Percentiles rank a stretch among this genome's conserved stretches.
Conservation (phyloP, 1,139 yeast genomes). For the Debaryomyces subglobosus region DNA sequence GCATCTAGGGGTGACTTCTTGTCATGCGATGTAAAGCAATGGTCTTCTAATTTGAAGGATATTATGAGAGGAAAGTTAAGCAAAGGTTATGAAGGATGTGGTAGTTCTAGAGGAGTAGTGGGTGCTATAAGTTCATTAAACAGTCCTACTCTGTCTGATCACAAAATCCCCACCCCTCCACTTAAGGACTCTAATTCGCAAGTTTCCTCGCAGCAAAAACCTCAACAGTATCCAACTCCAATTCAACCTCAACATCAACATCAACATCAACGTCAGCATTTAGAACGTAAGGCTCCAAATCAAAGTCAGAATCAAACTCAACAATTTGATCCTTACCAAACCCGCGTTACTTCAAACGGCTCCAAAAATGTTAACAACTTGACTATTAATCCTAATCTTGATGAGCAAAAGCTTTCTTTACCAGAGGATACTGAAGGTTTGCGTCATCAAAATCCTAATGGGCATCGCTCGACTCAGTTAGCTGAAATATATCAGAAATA, state of each 20-base stretch:
- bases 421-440: background rate
- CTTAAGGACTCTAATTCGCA: constrained; percentile 11
- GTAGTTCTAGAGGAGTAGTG: constrained; percentile 61
- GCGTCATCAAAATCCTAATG: background rate
- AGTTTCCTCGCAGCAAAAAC: background rate
- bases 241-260: background rate
- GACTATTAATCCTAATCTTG: constrained; percentile 9
- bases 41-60: constrained; percentile 68
- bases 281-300: background rate
- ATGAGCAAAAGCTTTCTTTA: background rate
- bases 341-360: constrained; percentile 6
- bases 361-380: constrained; percentile 17
- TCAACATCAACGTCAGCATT: background rate
- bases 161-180: constrained; percentile 10
- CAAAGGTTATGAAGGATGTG: constrained; percentile 84
- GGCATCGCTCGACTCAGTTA: constrained; percentile 43
- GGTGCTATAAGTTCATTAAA: constrained; percentile 59
- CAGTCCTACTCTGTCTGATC: constrained; percentile 23
- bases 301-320: background rate
- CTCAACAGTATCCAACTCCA: constrained; percentile 3
- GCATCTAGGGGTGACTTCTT: constrained; percentile 26
- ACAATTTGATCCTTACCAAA: background rate
- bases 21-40: constrained; percentile 67
- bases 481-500: constrained; percentile 52
- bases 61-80: constrained; percentile 65